Percentiles rank a stretch among this genome's conserved stretches.
These are phyloP conservation scores for Sisymbrium altissimum DNA, from an alignment of 345 rosid genomes.

Conservation along the genomic window DNA sequence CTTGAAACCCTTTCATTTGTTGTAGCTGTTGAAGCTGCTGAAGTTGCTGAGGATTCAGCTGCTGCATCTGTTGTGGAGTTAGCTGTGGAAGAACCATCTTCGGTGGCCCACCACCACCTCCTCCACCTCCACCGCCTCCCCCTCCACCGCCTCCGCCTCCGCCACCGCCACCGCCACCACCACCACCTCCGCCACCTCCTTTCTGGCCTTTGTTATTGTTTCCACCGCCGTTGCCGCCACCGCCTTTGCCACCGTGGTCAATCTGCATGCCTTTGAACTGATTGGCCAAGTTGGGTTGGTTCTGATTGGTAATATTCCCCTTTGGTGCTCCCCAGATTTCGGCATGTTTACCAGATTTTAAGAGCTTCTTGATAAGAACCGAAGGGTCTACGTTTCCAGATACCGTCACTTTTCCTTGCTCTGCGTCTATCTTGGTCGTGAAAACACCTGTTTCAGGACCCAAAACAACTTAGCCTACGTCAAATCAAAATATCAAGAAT, in stretches of 20 bases:
- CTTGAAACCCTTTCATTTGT: constrained; percentile 63
- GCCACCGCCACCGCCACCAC: constrained; percentile 7
- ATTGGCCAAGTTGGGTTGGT: constrained; percentile 51
- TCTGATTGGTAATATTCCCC: constrained; percentile 37
- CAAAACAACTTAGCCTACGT: not conserved
- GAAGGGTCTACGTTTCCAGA: constrained; percentile 68
- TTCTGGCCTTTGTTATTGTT: constrained; percentile 50
- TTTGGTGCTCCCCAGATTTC: constrained; percentile 76
- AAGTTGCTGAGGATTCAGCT: constrained; percentile 49
- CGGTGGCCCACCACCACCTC: constrained; percentile 22
- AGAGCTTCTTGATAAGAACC: constrained; percentile 77
- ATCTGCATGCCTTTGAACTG: constrained; percentile 78
- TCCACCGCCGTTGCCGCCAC: constrained; percentile 29
- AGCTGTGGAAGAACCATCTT: constrained; percentile 33
- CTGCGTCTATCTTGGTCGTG: constrained; percentile 69
- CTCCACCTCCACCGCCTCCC: not conserved
- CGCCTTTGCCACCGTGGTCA: constrained; percentile 55
- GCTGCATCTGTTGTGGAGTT: constrained; percentile 48
- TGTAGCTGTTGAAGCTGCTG: constrained; percentile 63
- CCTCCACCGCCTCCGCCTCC: constrained; percentile 6
- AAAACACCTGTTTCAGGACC: constrained; percentile 59
- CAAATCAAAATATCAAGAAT: not conserved
- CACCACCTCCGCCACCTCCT: constrained; percentile 21
- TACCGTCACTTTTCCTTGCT: constrained; percentile 82
- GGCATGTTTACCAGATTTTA: constrained; percentile 89